Conservation (phyloP, 192 early-diverging fungal species). For the Blastocladiella britannica region DNA sequence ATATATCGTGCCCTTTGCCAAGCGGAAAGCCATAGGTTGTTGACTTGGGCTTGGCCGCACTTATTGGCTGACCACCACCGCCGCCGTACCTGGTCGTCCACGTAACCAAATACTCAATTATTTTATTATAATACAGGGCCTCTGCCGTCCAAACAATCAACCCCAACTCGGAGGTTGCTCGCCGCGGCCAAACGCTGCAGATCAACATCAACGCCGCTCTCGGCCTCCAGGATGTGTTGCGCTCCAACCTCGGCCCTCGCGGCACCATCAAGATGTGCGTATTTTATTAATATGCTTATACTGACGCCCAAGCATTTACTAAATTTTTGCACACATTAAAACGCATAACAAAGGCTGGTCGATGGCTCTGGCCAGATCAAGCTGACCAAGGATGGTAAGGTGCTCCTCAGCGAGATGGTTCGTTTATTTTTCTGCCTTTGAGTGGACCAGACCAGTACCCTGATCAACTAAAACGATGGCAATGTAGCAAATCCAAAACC, state of each 20-base stretch:
- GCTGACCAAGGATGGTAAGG: slow-evolving; percentile 98
- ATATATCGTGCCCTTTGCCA: too few species aligned
- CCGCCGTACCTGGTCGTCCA: too few species aligned
- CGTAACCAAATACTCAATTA: too few species aligned
- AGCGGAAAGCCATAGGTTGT: too few species aligned
- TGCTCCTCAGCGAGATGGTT: slow-evolving; percentile 95
- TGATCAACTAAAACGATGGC: too few species aligned
- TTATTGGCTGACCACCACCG: too few species aligned
- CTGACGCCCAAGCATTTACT: neutral
- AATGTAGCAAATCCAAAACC: slow-evolving; percentile 94
- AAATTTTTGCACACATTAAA: too few species aligned
- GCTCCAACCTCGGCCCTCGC: slow-evolving; percentile 89
- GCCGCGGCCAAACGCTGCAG: slow-evolving; percentile 88
- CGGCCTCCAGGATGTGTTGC: slow-evolving; percentile 87
- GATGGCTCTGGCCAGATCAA: slow-evolving; percentile 90
- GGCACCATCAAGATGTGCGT: slow-evolving; percentile 93
- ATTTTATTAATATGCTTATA: neutral
- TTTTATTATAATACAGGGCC: too few species aligned
- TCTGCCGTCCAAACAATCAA: slow-evolving; percentile 86
- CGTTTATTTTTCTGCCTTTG: slow-evolving; percentile 5
- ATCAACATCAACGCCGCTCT: slow-evolving; percentile 90
- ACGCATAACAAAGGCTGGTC: too few species aligned
- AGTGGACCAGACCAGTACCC: too few species aligned
- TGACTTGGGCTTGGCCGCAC: too few species aligned
- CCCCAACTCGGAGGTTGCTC: slow-evolving; percentile 95